Conservation (phyloP, 257 asterid species). For the Scutellaria barbata region DNA sequence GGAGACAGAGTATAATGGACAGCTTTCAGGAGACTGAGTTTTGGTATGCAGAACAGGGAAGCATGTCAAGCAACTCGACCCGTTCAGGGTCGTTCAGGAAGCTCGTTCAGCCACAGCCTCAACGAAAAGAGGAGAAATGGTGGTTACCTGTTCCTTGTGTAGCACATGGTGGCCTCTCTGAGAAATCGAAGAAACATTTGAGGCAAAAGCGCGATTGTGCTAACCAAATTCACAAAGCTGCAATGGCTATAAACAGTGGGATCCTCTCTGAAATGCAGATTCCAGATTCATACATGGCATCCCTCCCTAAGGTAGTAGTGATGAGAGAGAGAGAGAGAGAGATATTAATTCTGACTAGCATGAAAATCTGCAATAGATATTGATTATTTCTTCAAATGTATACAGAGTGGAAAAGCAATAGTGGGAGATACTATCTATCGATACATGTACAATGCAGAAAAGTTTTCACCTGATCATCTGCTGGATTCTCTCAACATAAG, state of each 20-base stretch:
- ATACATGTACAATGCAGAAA: slow-evolving; percentile 62
- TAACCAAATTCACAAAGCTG: slow-evolving; percentile 89
- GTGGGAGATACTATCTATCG: slow-evolving; percentile 82
- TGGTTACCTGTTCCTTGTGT: slow-evolving; percentile 91
- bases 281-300: slow-evolving; percentile 76
- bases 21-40: slow-evolving; percentile 78
- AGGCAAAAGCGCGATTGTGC: slow-evolving; percentile 70
- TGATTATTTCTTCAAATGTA: not conserved
- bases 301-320: slow-evolving; percentile 80
- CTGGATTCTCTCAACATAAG: slow-evolving; percentile 63
- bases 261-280: slow-evolving; percentile 84
- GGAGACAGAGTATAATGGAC: slow-evolving; percentile 71
- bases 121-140: slow-evolving; percentile 79
- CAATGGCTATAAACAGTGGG: slow-evolving; percentile 78
- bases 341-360: not conserved
- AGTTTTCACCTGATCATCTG: slow-evolving; percentile 65
- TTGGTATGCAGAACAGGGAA: slow-evolving; percentile 92
- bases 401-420: slow-evolving; percentile 82
- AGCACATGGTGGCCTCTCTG: slow-evolving; percentile 65
- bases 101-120: slow-evolving; percentile 63
- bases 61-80: slow-evolving; percentile 59
- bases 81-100: slow-evolving; percentile 79
- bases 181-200: slow-evolving; percentile 60
- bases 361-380: not conserved
- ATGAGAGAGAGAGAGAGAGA: too few relatives aligned